Evolutionary conservation across 1,139 yeast species (phyloP), one percentile per base, ranked within the genome.

Genomic region (Wickerhamiella pararugosa): DNA sequence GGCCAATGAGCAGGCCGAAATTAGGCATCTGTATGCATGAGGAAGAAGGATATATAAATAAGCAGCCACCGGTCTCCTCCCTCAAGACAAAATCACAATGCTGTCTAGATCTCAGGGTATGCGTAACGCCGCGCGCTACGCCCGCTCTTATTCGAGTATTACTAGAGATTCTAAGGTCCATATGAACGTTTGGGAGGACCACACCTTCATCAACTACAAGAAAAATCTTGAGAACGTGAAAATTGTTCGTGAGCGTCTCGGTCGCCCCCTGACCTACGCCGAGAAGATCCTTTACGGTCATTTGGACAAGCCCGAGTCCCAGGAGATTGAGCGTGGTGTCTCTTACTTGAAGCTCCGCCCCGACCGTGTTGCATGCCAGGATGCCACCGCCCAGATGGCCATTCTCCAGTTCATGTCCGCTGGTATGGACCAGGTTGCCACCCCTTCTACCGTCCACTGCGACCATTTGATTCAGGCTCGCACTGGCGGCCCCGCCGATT

Each of bases 311-410:
- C 97, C 97, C 54, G 93, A 84, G 57, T 84, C 75, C 60, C 95
- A 86, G 71, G 94, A 83, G 50, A 86, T 87, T 57, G 82, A 80
- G 70, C 82, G 97, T 69, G 98, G 98, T 70, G 82, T 80, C 49
- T 81, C 95, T 34, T 90, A 90, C 72, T 75, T 90, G 69, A 87
- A 90, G 70, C 78, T 90, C 64, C 82, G 96, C 71, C 98, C 98
- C 47, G 98, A 90, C 67, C 83, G 98, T 71, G 97, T 90, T 57
- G 97, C 98, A 48, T 87, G 96, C 75, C 98, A 90, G 73, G 98
- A 90, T 74, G 98, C 98, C 55, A 87, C 97, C 51, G 98, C 98
- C 54, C 98, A 90, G 71, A 90, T 90, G 98, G 97, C 97, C 53
- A 83, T 90, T 59, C 73, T 90, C 63, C 98, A 90, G 73, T 87